Evolutionary conservation across 208 protist genomes (phyloP).

Genomic region (Leishmania braziliensis): DNA sequence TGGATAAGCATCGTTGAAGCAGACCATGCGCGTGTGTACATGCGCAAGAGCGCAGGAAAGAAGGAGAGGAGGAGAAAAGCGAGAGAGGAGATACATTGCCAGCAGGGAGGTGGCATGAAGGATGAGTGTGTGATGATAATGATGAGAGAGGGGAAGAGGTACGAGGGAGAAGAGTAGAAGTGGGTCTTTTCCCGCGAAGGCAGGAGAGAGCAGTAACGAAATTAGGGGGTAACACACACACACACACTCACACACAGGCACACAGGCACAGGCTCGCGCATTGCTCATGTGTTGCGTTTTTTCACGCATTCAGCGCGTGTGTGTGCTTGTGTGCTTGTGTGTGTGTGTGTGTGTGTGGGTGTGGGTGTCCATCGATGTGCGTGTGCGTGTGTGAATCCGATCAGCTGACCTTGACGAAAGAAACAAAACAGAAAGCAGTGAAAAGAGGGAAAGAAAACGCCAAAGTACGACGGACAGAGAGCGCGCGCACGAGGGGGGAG

Average conservation of each 20-base stretch:
- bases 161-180: constrained; percentile 10
- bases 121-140: background rate
- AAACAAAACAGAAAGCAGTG: background rate
- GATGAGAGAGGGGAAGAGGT: background rate
- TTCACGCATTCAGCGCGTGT: background rate
- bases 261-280: background rate
- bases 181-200: background rate
- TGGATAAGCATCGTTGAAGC: background rate
- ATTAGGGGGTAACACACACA: background rate
- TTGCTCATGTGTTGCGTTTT: too few relatives aligned
- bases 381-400: constrained; percentile 8
- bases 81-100: background rate
- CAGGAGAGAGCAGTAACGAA: background rate
- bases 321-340: background rate
- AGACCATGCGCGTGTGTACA: background rate
- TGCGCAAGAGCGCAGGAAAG: background rate
- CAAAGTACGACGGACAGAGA: too few relatives aligned
- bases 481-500: background rate
- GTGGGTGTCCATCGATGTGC: too few relatives aligned
- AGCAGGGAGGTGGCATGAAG: background rate
- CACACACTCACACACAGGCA: background rate
- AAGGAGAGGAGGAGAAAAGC: background rate
- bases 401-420: constrained; percentile 2
- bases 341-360: background rate
- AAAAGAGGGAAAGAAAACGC: background rate